These are phyloP conservation scores for Yamagishiella unicocca DNA, from an alignment of 139 green algal species.

Conservation along the genomic window DNA sequence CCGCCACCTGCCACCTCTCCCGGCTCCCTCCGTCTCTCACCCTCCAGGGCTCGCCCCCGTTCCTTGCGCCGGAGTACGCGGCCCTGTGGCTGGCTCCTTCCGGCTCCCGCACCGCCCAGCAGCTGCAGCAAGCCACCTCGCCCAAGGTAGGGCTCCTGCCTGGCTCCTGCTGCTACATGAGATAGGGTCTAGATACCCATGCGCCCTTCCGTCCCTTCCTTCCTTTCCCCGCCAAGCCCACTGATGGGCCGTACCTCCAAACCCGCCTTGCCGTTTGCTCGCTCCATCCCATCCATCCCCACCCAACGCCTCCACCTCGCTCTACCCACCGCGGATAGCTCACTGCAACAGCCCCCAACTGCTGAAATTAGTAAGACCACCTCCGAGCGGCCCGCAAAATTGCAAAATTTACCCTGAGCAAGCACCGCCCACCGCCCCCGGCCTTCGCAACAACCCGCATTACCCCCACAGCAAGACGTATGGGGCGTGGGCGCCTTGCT, in stretches of 20 bases:
- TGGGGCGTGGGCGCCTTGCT: slow-evolving; percentile 3
- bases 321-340: no score
- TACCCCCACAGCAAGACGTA: slow-evolving; percentile 1
- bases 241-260: no score
- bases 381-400: neutral
- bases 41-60: slow-evolving; percentile 9
- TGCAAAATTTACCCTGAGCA: neutral
- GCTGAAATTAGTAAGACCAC: no score
- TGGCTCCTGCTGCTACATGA: neutral
- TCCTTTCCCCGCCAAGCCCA: neutral
- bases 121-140: neutral
- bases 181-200: neutral
- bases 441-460: neutral
- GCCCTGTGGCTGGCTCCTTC: neutral
- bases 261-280: neutral
- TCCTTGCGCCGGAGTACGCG: slow-evolving; percentile 31
- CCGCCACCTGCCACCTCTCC: neutral
- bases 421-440: neutral
- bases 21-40: neutral
- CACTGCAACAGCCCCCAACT: no score
- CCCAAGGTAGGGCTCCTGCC: slow-evolving; percentile 1
- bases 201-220: neutral
- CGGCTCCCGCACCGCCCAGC: neutral
- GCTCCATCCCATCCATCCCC: neutral
- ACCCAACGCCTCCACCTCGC: no score